Evolutionary conservation across 2,329 filamentous ascomycete genomes (phyloP), one percentile per base, ranked within the genome.

Genomic region (Arachnopeziza araneosa): DNA sequence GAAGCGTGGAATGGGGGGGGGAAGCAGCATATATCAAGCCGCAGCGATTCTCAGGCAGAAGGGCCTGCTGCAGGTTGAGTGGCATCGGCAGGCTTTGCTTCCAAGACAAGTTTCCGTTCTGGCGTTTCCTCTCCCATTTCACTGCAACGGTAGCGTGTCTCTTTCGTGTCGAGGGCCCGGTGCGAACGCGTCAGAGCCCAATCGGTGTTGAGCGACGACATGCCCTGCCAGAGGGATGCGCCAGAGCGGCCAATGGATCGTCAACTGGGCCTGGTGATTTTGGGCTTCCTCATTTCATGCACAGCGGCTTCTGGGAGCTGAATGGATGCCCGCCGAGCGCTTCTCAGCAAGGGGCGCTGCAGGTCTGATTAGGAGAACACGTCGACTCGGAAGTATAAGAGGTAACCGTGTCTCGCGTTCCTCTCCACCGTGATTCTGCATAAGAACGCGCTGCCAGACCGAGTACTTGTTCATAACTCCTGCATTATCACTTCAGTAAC

Each of bases 21-120:
- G 54, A 26, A 54, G 44, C 32, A 56, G 59, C 50, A 60, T 64
- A 65, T 65, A 65, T 65, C 58, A 65, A 60, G 55, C 52, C 44
- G 49, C 44, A 26, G 36, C 36, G 36, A 19, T 17, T 44, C 50
- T 60, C 58, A 54, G 54, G 26, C 21, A 2, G 2, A 14, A 12
- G 5, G 12, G 32, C 5, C 52, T 24, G 24, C 26, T 44, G 54
- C 58, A 52, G 50, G 14, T 21, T 17, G 55, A 60, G 52, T 60
- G 55, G 55, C 36, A 23, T 12, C 17, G 36, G 36, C 36, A 44
- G 36, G 36, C 36, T 19, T n/a, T 44, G 36, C 36, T 14, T 44
- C 36, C 36, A 54, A 36, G 19, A 52, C 48, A 30, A n/a, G 49
- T 52, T 51, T 57, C 49, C 36, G 6, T 14, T 14, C 17, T 14